A percentile compares a stretch with the other conserved stretches of the same genome.
phyloP scores from a whole-genome alignment of 2,329 filamentous ascomycete genomes.

The Alternaria panax region DNA sequence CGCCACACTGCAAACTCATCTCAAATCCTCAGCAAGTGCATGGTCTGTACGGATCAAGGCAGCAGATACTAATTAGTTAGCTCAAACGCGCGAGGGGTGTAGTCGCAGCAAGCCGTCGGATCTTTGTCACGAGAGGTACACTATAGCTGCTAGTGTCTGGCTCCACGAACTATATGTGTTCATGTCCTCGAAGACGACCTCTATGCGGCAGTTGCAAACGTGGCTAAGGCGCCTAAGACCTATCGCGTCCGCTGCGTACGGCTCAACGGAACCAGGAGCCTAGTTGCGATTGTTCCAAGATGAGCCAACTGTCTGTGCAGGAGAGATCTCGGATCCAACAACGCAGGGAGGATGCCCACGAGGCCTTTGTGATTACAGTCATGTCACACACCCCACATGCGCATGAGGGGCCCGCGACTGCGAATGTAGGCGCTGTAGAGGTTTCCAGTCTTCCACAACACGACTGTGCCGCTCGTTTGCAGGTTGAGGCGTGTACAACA shows the following conservation, averaged over 20 bases:
- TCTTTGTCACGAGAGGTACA: conserved; percentile 5
- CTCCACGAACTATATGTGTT: not conserved
- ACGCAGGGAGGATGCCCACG: conserved; percentile 11
- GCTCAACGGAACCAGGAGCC: conserved; percentile 6
- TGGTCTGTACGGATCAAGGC: conserved; percentile 2
- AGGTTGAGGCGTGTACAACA: conserved; percentile 2
- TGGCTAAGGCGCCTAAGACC: conserved; percentile 1
- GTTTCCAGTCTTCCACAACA: conserved; percentile 4
- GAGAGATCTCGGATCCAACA: conserved; percentile 7
- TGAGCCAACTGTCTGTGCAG: conserved; percentile 2
- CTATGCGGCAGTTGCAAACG: conserved; percentile 2
- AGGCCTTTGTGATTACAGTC: conserved; percentile 6
- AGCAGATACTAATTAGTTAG: conserved; percentile 5
- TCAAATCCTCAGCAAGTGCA: conserved; percentile 2
- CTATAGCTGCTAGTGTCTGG: not conserved
- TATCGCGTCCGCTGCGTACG: conserved; percentile 1
- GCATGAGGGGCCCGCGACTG: conserved; percentile 2
- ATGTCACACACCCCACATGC: conserved; percentile 14
- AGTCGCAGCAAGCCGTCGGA: conserved; percentile 5
- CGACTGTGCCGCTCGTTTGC: conserved; percentile 4
- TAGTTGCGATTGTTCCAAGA: conserved; percentile 8
- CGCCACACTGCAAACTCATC: not conserved
- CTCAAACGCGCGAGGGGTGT: conserved; percentile 3
- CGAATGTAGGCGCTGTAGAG: conserved; percentile 1
- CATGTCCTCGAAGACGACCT: not conserved